A percentile compares a stretch with the other conserved stretches of the same genome.
phyloP scores from a whole-genome alignment of 1,284 basidiomycete species.

The Fomitopsis betulina region DNA sequence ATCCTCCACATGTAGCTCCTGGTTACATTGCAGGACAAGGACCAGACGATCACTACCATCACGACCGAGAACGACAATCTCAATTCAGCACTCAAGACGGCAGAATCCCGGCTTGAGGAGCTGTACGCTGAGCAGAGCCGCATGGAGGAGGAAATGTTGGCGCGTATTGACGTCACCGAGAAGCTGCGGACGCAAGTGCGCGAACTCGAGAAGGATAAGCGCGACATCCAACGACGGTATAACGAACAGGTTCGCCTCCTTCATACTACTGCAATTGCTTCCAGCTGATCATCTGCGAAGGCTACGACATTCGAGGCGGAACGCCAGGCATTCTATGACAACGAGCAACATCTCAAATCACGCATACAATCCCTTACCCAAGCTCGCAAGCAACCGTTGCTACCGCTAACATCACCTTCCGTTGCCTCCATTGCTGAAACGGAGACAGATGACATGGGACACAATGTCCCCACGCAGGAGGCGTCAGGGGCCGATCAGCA shows the following conservation, averaged over 20 bases:
- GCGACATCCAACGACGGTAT: constrained; percentile 72
- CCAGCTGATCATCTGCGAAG: constrained; percentile 32
- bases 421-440: constrained; percentile 36
- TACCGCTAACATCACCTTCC: constrained; percentile 26
- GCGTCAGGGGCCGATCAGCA: constrained; percentile 27
- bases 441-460: constrained; percentile 38
- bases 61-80: constrained; percentile 60
- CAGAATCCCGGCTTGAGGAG: constrained; percentile 67
- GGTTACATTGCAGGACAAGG: constrained; percentile 71
- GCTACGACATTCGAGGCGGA: constrained; percentile 79
- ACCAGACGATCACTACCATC: constrained; percentile 58
- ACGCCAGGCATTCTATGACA: constrained; percentile 82
- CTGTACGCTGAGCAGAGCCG: constrained; percentile 75
- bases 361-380: constrained; percentile 76
- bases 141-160: constrained; percentile 70
- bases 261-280: not conserved
- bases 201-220: constrained; percentile 78
- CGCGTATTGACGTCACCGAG: constrained; percentile 73
- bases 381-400: constrained; percentile 46
- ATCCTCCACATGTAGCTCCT: constrained; percentile 48
- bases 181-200: constrained; percentile 73
- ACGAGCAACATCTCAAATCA: constrained; percentile 83
- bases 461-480: constrained; percentile 12
- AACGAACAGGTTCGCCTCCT: constrained; percentile 63
- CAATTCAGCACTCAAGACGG: constrained; percentile 54